Base-by-base conservation (phyloP, 768 basidiomycete species). In the Lactarius evosmus region DNA sequence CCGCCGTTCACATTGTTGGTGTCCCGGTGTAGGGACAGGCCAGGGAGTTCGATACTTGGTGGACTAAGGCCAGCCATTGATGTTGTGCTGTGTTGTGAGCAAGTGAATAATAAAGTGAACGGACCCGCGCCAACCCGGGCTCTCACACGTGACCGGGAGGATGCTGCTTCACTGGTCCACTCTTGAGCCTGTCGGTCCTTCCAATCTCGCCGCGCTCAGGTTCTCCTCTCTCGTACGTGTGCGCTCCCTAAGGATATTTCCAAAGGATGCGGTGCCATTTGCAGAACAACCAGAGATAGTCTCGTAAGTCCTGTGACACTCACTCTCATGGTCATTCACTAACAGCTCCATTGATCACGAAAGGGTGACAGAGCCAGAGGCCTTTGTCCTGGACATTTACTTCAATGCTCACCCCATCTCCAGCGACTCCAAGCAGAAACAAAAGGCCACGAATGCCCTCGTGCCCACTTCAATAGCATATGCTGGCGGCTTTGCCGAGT, bases 301-400 rank as follows among this genome's bases (percentile, higher is more conserved):
- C 68, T 85, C 87, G 89, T 89, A 69, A 62, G 83, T 73, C 19
- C 73, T 46, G 58, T 22, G 9, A 55, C 22, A 14, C 22, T 27
- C 3, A 19, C 16, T 14, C 8, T 46, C 7, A 11, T 12, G 7
- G 2, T 44, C 0, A 19, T 38, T 46, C 56, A 38, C 58, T 52
- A n/a, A 66, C 53, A 33, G 29, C 29, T 33, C n/a, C 41, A 56
- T 56, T 40, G 30, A 27, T 49, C 1, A 14, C 27, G 41, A 32
- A 22, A 91, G 91, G 60, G 76, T 78, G 63, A 93, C 91, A 30
- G 83, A 87, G 66, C 91, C 89, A 0, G 81, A 83, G 7, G 81
- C 87, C 0, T 91, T 92, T 76, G 87, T 85, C 70, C 77, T 91
- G 19, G 83, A 91, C 59, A 76, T 91, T 9, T 90, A 83, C 73